Evolutionary conservation across 306 rosid genomes (phyloP).

Genomic region (Malus orientalis): DNA sequence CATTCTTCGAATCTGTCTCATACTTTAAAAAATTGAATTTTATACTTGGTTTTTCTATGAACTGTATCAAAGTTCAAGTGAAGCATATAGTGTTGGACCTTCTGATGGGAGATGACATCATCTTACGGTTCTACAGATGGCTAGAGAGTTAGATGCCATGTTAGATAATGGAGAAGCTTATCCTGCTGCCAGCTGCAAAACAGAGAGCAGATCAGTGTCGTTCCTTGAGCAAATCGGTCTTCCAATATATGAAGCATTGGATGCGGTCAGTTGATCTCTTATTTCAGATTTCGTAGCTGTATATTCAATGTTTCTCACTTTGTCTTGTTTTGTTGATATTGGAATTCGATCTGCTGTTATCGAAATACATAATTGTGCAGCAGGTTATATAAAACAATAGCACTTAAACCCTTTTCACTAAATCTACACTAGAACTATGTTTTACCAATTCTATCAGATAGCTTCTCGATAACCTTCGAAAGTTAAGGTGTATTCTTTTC

Average conservation of each 20-base stretch:
- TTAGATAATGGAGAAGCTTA: conserved; percentile 77
- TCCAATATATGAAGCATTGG: conserved; percentile 49
- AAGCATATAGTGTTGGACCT: background rate
- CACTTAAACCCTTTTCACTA: too few relatives aligned
- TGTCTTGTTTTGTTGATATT: background rate
- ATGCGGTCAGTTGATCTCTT: conserved; percentile 41
- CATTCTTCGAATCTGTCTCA: background rate
- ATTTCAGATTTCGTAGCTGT: background rate
- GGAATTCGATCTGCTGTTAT: background rate
- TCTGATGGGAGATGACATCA: background rate
- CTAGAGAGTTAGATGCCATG: conserved; percentile 75
- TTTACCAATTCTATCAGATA: too few relatives aligned
- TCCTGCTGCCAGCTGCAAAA: conserved; percentile 43
- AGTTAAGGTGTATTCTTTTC: too few relatives aligned
- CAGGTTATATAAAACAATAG: too few relatives aligned
- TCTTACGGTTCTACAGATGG: conserved; percentile 51
- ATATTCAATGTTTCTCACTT: background rate
- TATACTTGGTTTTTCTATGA: background rate
- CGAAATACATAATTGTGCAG: too few relatives aligned
- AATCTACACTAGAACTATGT: too few relatives aligned
- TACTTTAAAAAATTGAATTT: background rate
- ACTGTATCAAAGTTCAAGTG: background rate
- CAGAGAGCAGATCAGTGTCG: conserved; percentile 44
- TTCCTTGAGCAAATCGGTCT: conserved; percentile 56
- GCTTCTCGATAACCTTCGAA: too few relatives aligned